Evolutionary conservation across 2,329 filamentous ascomycete genomes (phyloP).

Genomic region (Drechmeria coniospora): DNA sequence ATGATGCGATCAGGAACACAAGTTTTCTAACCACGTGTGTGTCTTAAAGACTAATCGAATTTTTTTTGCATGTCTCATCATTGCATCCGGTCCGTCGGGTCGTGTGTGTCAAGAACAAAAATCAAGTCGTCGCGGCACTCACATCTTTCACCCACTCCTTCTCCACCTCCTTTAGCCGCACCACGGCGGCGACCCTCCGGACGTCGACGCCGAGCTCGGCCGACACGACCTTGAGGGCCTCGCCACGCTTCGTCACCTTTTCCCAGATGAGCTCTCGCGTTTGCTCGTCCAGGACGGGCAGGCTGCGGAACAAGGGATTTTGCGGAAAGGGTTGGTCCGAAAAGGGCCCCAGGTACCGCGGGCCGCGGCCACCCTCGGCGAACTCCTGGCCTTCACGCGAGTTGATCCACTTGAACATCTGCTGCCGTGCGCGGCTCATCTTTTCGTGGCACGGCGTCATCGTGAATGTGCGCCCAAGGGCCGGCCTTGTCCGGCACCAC

Average conservation of each 20-base stretch:
- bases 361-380: slow-evolving; percentile 10
- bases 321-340: slow-evolving; percentile 51
- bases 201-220: slow-evolving; percentile 67
- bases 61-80: slow-evolving; percentile 55
- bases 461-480: slow-evolving; percentile 20
- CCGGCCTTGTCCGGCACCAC: slow-evolving; percentile 2
- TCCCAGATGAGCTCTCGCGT: slow-evolving; percentile 60
- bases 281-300: slow-evolving; percentile 57
- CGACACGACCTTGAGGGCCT: slow-evolving; percentile 61
- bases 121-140: slow-evolving; percentile 22
- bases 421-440: slow-evolving; percentile 19
- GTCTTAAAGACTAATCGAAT: slow-evolving; percentile 99
- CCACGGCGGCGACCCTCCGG: slow-evolving; percentile 69
- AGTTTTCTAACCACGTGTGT: slow-evolving; percentile 67
- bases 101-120: slow-evolving; percentile 5
- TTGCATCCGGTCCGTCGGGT: slow-evolving; percentile 28
- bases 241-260: slow-evolving; percentile 47
- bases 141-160: slow-evolving; percentile 64
- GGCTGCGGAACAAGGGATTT: slow-evolving; percentile 55
- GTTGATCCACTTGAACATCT: slow-evolving; percentile 24
- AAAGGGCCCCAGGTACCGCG: slow-evolving; percentile 22
- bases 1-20: slow-evolving; percentile 15
- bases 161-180: slow-evolving; percentile 74
- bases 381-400: slow-evolving; percentile 10
- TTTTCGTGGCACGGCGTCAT: slow-evolving; percentile 23